These are phyloP conservation scores for Capsicum chinense DNA, from an alignment of 257 asterid genomes.

Conservation along the genomic window DNA sequence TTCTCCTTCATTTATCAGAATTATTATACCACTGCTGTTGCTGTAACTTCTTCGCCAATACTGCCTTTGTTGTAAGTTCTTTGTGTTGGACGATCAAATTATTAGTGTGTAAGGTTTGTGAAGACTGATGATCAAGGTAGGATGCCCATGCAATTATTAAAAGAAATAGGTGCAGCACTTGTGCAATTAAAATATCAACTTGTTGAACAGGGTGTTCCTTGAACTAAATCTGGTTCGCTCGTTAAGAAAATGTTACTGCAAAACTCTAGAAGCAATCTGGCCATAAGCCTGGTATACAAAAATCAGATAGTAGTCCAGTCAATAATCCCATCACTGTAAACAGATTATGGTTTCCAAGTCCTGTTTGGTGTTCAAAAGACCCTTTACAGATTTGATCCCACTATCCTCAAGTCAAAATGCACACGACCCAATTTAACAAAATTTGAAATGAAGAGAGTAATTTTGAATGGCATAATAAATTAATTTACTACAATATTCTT, in stretches of 20 bases:
- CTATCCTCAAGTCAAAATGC: neutral
- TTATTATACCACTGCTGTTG: neutral
- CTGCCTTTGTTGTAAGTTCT: neutral
- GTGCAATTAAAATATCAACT: neutral
- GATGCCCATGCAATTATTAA: neutral
- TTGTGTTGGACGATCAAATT: neutral
- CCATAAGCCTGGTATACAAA: slow-evolving; percentile 16
- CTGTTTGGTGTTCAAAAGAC: slow-evolving; percentile 10
- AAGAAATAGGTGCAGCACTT: slow-evolving; percentile 2
- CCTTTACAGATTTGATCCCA: neutral
- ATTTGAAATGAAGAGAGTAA: neutral
- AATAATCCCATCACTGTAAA: neutral
- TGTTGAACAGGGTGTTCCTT: neutral
- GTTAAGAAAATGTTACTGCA: neutral
- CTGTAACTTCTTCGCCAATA: neutral
- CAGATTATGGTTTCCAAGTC: slow-evolving; percentile 8
- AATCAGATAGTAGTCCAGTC: neutral
- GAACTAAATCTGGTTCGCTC: neutral
- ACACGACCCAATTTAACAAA: neutral
- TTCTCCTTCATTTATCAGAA: neutral
- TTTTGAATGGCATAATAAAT: slow-evolving; percentile 5
- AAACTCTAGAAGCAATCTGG: slow-evolving; percentile 16
- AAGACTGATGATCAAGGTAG: neutral
- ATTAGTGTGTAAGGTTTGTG: neutral
- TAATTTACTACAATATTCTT: neutral